phyloP scores from a whole-genome alignment of 306 rosid genomes.

The Cicer cuneatum region DNA sequence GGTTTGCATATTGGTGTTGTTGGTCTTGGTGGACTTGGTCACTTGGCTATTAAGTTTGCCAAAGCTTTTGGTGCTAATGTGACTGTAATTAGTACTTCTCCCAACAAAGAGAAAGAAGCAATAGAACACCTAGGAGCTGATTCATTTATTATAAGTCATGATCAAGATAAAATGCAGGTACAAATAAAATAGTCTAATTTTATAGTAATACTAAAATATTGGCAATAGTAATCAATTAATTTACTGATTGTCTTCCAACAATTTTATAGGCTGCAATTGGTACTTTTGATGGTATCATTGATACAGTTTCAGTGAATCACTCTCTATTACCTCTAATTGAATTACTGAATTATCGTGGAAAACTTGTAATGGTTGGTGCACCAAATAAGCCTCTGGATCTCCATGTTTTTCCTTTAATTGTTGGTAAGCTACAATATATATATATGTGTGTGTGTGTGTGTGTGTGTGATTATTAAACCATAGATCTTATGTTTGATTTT shows the following conservation, averaged over 20 bases:
- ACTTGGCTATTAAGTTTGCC: slow-evolving; percentile 60
- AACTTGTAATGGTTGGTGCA: slow-evolving; percentile 56
- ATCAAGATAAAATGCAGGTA: slow-evolving; percentile 54
- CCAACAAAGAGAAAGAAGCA: slow-evolving; percentile 59
- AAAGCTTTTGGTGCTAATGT: slow-evolving; percentile 65
- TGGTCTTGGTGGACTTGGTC: slow-evolving; percentile 70
- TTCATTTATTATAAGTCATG: slow-evolving; percentile 55
- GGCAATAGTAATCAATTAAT: neutral
- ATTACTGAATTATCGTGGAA: slow-evolving; percentile 58
- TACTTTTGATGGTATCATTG: slow-evolving; percentile 61
- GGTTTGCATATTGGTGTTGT: slow-evolving; percentile 62
- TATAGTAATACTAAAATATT: too few species aligned
- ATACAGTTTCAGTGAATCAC: slow-evolving; percentile 56
- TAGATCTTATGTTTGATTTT: neutral
- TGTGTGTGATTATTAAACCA: neutral
- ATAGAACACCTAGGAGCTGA: slow-evolving; percentile 50
- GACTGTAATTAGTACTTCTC: slow-evolving; percentile 62
- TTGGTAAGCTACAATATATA: slow-evolving; percentile 32
- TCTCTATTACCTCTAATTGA: slow-evolving; percentile 52
- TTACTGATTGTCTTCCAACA: neutral
- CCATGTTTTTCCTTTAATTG: slow-evolving; percentile 34
- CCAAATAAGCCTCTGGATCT: slow-evolving; percentile 53
- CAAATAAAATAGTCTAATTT: too few species aligned
- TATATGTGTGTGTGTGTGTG: too few species aligned
- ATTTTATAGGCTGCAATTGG: slow-evolving; percentile 46